Percentiles rank a stretch among this genome's conserved stretches.
phyloP scores from a whole-genome alignment of 768 basidiomycete genomes.

The Agaricus sinodeliciosus region DNA sequence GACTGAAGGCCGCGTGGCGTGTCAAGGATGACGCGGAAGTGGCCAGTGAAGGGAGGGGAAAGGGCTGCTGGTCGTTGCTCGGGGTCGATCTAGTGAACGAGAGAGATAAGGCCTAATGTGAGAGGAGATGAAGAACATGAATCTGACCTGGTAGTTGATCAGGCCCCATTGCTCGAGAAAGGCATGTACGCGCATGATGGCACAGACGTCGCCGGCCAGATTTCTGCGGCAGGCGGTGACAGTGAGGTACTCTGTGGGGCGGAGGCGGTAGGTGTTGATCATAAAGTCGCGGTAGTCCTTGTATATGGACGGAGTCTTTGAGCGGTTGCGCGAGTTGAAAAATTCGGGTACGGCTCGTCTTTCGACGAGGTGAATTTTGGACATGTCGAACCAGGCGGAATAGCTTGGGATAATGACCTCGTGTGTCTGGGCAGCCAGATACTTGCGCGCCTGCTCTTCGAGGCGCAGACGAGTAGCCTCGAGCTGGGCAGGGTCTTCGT shows the following conservation, averaged over 20 bases:
- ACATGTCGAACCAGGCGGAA: slow-evolving; percentile 97
- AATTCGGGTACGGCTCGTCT: slow-evolving; percentile 92
- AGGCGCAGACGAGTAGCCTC: slow-evolving; percentile 74
- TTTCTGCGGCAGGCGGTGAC: slow-evolving; percentile 96
- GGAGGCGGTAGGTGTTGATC: slow-evolving; percentile 95
- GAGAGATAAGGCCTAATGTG: neutral
- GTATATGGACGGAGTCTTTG: slow-evolving; percentile 95
- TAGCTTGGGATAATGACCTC: slow-evolving; percentile 97
- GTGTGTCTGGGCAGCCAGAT: slow-evolving; percentile 95
- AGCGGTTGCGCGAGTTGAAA: slow-evolving; percentile 92
- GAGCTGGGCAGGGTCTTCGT: slow-evolving; percentile 78
- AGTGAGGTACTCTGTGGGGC: slow-evolving; percentile 93
- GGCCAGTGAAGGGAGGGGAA: slow-evolving; percentile 96
- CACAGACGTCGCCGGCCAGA: slow-evolving; percentile 95
- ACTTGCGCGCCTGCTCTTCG: slow-evolving; percentile 86
- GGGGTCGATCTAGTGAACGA: slow-evolving; percentile 75
- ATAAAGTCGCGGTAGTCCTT: slow-evolving; percentile 99
- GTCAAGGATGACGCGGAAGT: slow-evolving; percentile 96
- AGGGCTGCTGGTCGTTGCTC: slow-evolving; percentile 91
- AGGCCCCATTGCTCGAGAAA: slow-evolving; percentile 99
- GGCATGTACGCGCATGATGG: slow-evolving; percentile 97
- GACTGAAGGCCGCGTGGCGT: slow-evolving; percentile 95
- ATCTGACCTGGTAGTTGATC: slow-evolving; percentile 91
- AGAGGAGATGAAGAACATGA: neutral
- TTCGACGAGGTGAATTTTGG: slow-evolving; percentile 89